Evolutionary conservation across 78 protist genomes (phyloP).

Genomic region (Dictyostelium intermedium): DNA sequence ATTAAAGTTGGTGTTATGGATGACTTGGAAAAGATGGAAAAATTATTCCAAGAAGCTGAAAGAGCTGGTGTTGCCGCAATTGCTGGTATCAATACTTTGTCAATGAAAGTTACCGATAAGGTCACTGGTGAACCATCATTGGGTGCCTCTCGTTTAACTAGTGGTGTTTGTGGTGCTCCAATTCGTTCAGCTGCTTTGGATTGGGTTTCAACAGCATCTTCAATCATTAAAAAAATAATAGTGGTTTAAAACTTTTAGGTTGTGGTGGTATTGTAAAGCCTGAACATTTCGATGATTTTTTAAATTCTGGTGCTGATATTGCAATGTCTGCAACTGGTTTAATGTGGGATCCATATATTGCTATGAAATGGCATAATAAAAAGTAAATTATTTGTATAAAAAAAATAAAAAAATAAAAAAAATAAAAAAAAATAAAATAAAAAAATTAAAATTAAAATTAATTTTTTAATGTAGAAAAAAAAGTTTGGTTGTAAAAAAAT

Average conservation of each 20-base stretch:
- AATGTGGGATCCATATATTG: slow-evolving; percentile 74
- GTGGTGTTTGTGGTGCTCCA: slow-evolving; percentile 82
- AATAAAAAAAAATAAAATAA: no score
- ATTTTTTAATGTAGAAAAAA: no score
- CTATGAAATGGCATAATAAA: slow-evolving; percentile 67
- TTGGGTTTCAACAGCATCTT: slow-evolving; percentile 41
- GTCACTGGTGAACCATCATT: slow-evolving; percentile 52
- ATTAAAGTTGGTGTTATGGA: slow-evolving; percentile 79
- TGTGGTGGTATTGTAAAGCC: slow-evolving; percentile 76
- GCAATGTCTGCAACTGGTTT: slow-evolving; percentile 74
- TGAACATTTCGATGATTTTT: slow-evolving; percentile 51
- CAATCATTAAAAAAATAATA: slow-evolving; percentile 23
- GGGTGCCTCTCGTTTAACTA: slow-evolving; percentile 39
- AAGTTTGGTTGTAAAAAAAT: background rate
- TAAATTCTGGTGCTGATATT: slow-evolving; percentile 50
- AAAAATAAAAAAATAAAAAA: background rate
- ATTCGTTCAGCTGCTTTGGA: slow-evolving; percentile 60
- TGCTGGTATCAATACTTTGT: slow-evolving; percentile 65
- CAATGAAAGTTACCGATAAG: slow-evolving; percentile 55
- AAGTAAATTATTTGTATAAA: background rate
- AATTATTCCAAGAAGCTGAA: slow-evolving; percentile 4
- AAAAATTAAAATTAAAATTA: no score
- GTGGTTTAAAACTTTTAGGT: slow-evolving; percentile 25
- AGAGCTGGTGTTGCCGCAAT: slow-evolving; percentile 72
- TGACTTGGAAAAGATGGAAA: slow-evolving; percentile 23